Evolutionary conservation across 75 land plant genomes (phyloP), one percentile per base, ranked within the genome.

Genomic region (Picea glauca): DNA sequence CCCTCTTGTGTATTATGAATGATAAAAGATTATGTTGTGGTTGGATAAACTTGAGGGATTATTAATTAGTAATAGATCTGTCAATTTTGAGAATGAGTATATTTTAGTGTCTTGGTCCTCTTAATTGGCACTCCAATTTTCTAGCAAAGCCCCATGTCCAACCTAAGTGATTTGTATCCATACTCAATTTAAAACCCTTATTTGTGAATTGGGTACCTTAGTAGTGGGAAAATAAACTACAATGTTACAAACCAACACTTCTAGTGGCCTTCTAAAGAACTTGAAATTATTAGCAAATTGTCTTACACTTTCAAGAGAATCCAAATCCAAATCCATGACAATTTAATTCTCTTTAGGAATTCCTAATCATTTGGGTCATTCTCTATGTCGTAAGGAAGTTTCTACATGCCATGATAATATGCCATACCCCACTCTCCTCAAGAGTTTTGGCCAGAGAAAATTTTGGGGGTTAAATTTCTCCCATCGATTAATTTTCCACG

Each of bases 381-480:
- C 87, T 88, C 81, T 97, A 98, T 14, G 96, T 86, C 89, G 94
- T 97, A 76, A 94, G 90, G 79, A 97, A 97, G 78, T 97, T 96
- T 59, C 99, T 87, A 88, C 99, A 97, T 23, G 99, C 99, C 99
- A 97, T 93, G 40, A 91, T 80, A 11, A 97, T 86, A 60, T 97
- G 90, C 98, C 98, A 97, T 76, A 91, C 87, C 4, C 96, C 99
- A 32, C 90, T 84, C 58, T 95, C 96, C 15, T 89, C 98, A 18
- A 94, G 82, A 13, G 95, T 91, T 85, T 91, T 94, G 46, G 99
- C 93, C 11, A 98, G 87, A 35, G 99, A 96, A 14, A 97, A 26
- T 26, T 26, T 26, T 26, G 26, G 26, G 26, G 26, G 26, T 26
- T 26, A 26, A 26, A 26, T 26, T 26, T 26, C 26, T 26, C 26